Conservation (phyloP, 805 yeast genomes). For the Ogataea minuta region DNA sequence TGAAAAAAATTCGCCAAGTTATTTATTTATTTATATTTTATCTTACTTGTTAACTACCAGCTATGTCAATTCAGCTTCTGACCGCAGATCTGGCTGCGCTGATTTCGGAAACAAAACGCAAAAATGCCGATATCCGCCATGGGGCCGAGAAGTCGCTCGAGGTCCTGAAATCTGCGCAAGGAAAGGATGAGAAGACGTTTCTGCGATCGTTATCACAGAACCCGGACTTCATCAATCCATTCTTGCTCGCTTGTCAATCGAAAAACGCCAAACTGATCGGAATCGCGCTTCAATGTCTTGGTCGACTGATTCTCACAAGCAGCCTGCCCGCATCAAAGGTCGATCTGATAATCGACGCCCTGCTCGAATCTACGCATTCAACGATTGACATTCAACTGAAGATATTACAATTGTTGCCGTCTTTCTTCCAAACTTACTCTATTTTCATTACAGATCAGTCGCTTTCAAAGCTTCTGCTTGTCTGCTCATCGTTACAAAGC, state of each 20-base stretch:
- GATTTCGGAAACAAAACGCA: conserved; percentile 67
- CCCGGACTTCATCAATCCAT: conserved; percentile 63
- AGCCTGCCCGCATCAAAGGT: conserved; percentile 55
- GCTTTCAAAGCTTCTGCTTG: conserved; percentile 56
- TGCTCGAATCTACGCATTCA: conserved; percentile 69
- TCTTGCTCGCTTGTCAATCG: conserved; percentile 67
- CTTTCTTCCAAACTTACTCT: conserved; percentile 64
- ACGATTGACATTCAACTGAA: conserved; percentile 84
- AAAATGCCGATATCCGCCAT: conserved; percentile 64
- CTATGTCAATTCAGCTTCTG: conserved; percentile 38
- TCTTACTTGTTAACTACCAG: conserved; percentile 10
- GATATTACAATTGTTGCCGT: conserved; percentile 78
- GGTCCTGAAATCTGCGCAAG: conserved; percentile 36
- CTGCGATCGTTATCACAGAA: conserved; percentile 37
- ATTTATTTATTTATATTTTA: conserved; percentile 3
- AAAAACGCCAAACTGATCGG: conserved; percentile 72
- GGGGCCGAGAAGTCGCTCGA: conserved; percentile 52
- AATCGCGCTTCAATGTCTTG: conserved; percentile 69
- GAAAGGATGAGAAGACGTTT: conserved; percentile 17
- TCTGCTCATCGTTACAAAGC: conserved; percentile 71
- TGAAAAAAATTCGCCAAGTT: conserved; percentile 4
- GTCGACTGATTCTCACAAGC: conserved; percentile 52
- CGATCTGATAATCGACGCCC: conserved; percentile 59
- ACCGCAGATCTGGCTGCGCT: conserved; percentile 57
- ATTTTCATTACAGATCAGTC: conserved; percentile 51